Evolutionary conservation across 768 basidiomycete genomes (phyloP).

Genomic region (Holtermanniella nyarrowii): DNA sequence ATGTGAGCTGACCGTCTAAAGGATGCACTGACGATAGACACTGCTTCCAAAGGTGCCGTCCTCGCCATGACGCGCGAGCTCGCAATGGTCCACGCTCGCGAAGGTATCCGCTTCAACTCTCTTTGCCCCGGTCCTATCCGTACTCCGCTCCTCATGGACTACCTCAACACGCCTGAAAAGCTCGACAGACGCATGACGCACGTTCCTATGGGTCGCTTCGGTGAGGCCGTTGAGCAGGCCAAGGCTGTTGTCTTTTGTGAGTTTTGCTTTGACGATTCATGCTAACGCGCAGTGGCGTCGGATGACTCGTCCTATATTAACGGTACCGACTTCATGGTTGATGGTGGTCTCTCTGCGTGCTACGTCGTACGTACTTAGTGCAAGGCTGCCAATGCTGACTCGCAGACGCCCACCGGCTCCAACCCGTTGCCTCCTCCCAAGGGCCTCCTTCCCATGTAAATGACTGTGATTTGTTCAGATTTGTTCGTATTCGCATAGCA

Average conservation of each 20-base stretch:
- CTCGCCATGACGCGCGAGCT: constrained; percentile 96
- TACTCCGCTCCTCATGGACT: constrained; percentile 96
- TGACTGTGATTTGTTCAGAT: neutral
- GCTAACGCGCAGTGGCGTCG: constrained; percentile 56
- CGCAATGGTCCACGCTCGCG: constrained; percentile 93
- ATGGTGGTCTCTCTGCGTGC: constrained; percentile 82
- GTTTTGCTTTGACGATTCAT: constrained; percentile 39
- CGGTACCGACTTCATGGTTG: constrained; percentile 90
- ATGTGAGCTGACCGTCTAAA: constrained; percentile 51
- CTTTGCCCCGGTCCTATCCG: constrained; percentile 94
- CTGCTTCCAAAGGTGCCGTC: constrained; percentile 96
- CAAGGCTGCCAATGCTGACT: neutral
- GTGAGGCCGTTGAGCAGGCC: constrained; percentile 90
- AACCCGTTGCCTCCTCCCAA: constrained; percentile 8
- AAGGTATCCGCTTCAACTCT: constrained; percentile 92
- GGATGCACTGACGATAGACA: constrained; percentile 50
- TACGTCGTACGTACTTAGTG: constrained; percentile 56
- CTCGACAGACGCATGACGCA: constrained; percentile 71
- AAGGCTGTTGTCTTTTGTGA: constrained; percentile 82
- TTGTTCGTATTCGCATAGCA: no score
- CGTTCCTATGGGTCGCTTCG: constrained; percentile 93
- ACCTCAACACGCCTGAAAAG: constrained; percentile 92
- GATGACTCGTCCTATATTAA: constrained; percentile 96
- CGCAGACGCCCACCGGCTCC: constrained; percentile 18
- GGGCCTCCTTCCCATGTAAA: constrained; percentile 8